phyloP scores from a whole-genome alignment of 2,329 filamentous ascomycete genomes.

The Dothideomycetidae sp. region DNA sequence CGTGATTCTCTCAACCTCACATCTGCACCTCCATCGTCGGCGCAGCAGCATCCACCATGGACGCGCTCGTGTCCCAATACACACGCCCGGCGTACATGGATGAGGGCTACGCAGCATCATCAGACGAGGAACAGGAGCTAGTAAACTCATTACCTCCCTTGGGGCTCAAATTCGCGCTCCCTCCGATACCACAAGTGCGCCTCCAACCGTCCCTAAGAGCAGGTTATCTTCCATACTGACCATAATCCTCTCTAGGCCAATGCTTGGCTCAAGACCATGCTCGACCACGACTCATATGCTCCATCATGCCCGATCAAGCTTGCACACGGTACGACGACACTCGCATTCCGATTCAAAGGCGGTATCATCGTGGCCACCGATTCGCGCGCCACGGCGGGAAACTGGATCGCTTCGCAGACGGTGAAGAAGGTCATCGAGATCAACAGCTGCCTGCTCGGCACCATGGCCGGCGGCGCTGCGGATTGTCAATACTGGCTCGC shows the following conservation, averaged over 20 bases:
- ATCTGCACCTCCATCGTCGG: too few relatives aligned
- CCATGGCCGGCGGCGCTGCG: slow-evolving; percentile 96
- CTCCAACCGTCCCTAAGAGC: background rate
- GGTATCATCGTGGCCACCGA: slow-evolving; percentile 98
- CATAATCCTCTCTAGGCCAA: slow-evolving; percentile 47
- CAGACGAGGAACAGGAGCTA: slow-evolving; percentile 55
- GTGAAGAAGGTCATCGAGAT: slow-evolving; percentile 99
- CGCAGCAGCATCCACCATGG: slow-evolving; percentile 44
- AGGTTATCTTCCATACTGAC: background rate
- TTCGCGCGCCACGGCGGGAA: slow-evolving; percentile 89
- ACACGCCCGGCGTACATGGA: slow-evolving; percentile 61
- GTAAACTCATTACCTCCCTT: slow-evolving; percentile 57
- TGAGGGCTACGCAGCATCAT: slow-evolving; percentile 52
- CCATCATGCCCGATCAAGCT: slow-evolving; percentile 98
- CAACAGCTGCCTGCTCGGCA: slow-evolving; percentile 84
- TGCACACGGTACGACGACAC: slow-evolving; percentile 93
- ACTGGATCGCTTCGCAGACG: slow-evolving; percentile 99
- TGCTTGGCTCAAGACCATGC: slow-evolving; percentile 89
- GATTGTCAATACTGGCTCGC: slow-evolving; percentile 99
- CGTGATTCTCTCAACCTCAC: background rate
- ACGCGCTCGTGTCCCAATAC: slow-evolving; percentile 86
- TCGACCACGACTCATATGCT: slow-evolving; percentile 83
- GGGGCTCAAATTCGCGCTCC: slow-evolving; percentile 88
- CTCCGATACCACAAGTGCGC: slow-evolving; percentile 76
- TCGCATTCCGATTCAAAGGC: slow-evolving; percentile 95